Conservation (phyloP, 805 yeast genomes). For the Yamadazyma olivae region DNA sequence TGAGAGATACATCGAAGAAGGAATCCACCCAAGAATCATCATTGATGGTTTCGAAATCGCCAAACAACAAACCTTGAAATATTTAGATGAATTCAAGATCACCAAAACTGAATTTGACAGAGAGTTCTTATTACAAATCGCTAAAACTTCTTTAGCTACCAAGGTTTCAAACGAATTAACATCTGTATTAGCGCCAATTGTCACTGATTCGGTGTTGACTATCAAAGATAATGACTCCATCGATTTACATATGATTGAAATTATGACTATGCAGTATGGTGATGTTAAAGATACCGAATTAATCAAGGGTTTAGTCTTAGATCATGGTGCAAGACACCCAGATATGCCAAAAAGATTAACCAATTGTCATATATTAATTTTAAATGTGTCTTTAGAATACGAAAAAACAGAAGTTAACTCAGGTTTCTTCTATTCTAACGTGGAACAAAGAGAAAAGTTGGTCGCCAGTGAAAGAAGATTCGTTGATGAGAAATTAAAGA, state of each 20-base stretch:
- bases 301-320: conserved; percentile 86
- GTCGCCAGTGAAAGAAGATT: conserved; percentile 92
- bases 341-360: conserved; percentile 92
- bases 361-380: conserved; percentile 80
- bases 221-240: conserved; percentile 55
- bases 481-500: conserved; percentile 88
- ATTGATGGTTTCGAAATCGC: conserved; percentile 96
- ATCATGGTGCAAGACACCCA: conserved; percentile 98
- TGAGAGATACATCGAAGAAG: conserved; percentile 85
- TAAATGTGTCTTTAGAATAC: conserved; percentile 93
- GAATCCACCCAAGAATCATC: conserved; percentile 91
- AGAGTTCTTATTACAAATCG: conserved; percentile 87
- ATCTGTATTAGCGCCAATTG: conserved; percentile 85
- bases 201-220: conserved; percentile 90
- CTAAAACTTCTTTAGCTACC: conserved; percentile 83
- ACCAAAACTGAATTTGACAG: conserved; percentile 58
- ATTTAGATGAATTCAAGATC: conserved; percentile 63
- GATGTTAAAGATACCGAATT: conserved; percentile 79
- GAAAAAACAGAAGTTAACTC: conserved; percentile 98
- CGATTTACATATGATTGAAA: conserved; percentile 96
- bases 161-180: conserved; percentile 77
- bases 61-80: conserved; percentile 68
- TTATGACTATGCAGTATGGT: conserved; percentile 97
- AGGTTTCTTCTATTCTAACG: conserved; percentile 89
- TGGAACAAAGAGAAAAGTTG: conserved; percentile 93